Evolutionary conservation across 768 basidiomycete genomes (phyloP).

Genomic region (Hygrophoropsis aurantiaca): DNA sequence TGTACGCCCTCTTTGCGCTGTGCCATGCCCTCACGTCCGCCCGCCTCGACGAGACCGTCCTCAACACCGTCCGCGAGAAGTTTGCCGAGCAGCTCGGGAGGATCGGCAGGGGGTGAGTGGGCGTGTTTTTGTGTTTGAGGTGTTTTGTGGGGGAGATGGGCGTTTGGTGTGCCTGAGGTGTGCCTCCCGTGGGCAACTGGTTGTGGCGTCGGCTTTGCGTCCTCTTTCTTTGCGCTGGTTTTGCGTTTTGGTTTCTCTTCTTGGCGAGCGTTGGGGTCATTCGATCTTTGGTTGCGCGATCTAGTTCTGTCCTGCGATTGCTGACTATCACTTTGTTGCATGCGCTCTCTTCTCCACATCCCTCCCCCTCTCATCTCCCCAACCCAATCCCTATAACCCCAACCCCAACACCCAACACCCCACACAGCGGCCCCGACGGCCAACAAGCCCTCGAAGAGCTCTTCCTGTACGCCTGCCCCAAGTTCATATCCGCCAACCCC

Average conservation of each 20-base stretch:
- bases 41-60: slow-evolving; percentile 90
- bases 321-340: background rate
- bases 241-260: background rate
- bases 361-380: slow-evolving; percentile 82
- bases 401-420: background rate
- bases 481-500: slow-evolving; percentile 93
- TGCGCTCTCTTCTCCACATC: slow-evolving; percentile 94
- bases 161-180: too few relatives aligned
- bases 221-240: slow-evolving; percentile 8
- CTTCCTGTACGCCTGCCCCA: slow-evolving; percentile 92
- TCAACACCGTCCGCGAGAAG: slow-evolving; percentile 88
- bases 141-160: too few relatives aligned
- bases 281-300: background rate
- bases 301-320: slow-evolving; percentile 1
- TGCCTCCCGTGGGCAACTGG: too few relatives aligned
- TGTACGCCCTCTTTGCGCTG: slow-evolving; percentile 95
- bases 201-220: too few relatives aligned
- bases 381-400: background rate
- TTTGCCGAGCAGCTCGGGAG: slow-evolving; percentile 89
- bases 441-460: slow-evolving; percentile 86
- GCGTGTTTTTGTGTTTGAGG: too few relatives aligned
- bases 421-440: slow-evolving; percentile 62
- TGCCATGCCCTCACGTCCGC: slow-evolving; percentile 93
- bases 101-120: slow-evolving; percentile 80
- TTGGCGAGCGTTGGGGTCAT: background rate